Conservation (phyloP, 2,329 filamentous ascomycete genomes). For the Fusarium sp. region DNA sequence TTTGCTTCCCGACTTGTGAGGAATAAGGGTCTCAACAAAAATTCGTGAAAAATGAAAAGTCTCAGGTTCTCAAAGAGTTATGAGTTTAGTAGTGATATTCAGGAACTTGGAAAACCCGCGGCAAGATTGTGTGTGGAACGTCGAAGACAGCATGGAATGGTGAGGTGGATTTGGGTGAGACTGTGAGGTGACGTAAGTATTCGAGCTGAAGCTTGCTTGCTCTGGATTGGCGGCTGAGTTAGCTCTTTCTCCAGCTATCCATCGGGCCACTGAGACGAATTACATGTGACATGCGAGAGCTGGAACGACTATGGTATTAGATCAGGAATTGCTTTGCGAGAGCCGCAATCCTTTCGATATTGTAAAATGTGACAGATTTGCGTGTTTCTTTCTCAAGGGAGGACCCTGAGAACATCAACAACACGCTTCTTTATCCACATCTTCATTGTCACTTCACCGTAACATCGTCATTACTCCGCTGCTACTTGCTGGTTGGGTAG, state of each 20-base stretch:
- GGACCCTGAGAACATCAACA: neutral
- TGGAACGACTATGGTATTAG: neutral
- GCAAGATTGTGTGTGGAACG: slow-evolving; percentile 7
- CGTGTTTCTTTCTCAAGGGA: neutral
- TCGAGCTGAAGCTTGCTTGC: slow-evolving; percentile 17
- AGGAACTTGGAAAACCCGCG: slow-evolving; percentile 13
- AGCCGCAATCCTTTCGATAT: slow-evolving; percentile 7
- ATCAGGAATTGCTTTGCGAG: neutral
- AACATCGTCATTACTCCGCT: slow-evolving; percentile 4
- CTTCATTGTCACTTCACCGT: slow-evolving; percentile 1
- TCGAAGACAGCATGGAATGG: slow-evolving; percentile 34
- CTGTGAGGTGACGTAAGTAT: slow-evolving; percentile 29
- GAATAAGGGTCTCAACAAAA: slow-evolving; percentile 3
- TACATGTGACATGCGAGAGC: slow-evolving; percentile 30
- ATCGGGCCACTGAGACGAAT: slow-evolving; percentile 11
- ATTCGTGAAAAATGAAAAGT: slow-evolving; percentile 14
- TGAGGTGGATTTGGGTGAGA: slow-evolving; percentile 24
- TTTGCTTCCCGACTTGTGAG: neutral
- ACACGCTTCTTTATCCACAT: neutral
- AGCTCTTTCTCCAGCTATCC: slow-evolving; percentile 1
- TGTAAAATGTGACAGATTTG: neutral
- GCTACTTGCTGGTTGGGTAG: slow-evolving; percentile 24
- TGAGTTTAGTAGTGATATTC: slow-evolving; percentile 19
- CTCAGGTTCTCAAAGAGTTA: slow-evolving; percentile 17
- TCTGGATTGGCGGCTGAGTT: slow-evolving; percentile 28